Evolutionary conservation across 257 asterid species (phyloP), one percentile per base, ranked within the genome.

Genomic region (Solanum rostratum): DNA sequence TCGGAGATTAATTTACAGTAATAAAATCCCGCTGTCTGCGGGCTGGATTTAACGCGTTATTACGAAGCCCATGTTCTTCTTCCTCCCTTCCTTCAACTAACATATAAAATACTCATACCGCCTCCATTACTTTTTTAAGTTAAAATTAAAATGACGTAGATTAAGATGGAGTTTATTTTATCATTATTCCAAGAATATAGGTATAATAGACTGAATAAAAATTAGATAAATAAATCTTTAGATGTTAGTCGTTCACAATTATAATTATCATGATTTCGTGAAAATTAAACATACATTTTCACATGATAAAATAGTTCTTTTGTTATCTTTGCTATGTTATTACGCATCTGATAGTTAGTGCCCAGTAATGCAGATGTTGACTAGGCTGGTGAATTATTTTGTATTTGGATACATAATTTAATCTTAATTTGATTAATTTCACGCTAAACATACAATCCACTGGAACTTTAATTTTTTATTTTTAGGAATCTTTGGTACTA

Each of bases 1-100:
- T 68, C 37, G 27, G 81, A 46, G 81, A 14, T 24, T 46, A 19
- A 30, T 74, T 74, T 46, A 73, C 24, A 57, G 30, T 59, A n/a
- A 24, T 22, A 69, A 89, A 85, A 81, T 81, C 82, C 68, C 88
- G 90, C 90, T 88, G 94, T 84, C 80, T 18, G 39, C 82, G 90
- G 86, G 91, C 91, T 90, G 94, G 92, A 88, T 83, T 89, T 83
- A 66, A 89, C 92, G 92, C 92, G 93, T 84, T 78, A 85, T 3
- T 85, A 84, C 10, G 80, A 87, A 79, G 88, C 82, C 80, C 83
- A 82, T 84, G 87, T 80, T 79, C 81, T 74, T 46, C 59, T 16
- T 50, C 82, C 41, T 29, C 3, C 7, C 6, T 8, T 46, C 49
- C 57, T 76, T 76, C 11, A 49, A 76, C 82, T 9, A 76, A 49